Base-by-base conservation (phyloP, 345 rosid genomes). In the Syzygium grande region DNA sequence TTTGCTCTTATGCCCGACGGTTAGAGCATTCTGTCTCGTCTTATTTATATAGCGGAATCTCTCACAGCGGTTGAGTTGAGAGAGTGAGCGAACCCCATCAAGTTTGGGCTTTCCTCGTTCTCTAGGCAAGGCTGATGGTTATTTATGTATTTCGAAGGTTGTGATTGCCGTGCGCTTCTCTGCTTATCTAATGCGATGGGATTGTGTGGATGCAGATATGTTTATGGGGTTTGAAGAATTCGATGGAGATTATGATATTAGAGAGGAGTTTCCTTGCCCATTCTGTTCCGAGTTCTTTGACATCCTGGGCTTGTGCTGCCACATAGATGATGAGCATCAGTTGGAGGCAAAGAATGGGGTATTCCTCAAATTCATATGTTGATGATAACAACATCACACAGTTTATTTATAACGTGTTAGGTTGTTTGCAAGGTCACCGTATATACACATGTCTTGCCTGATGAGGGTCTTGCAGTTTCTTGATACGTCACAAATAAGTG, bases 221-320 rank as follows among this genome's bases (percentile, higher is more conserved):
- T 95, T 92, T 85, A 92, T 94, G 95, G 96, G 95, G 80, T 94
- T 95, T 90, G 99, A 97, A 90, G 99, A 97, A 89, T 87, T 93
- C 16, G 99, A 95, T 87, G 99, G 93, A 84, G 99, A 97, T 90
- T 98, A 95, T 91, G 98, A 97, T 90, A 89, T 94, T 85, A 93
- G 96, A 91, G 99, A 96, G 91, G 99, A 97, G 92, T 97, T 95
- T 90, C 95, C 97, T 49, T 97, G 99, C 91, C 99, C 99, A 46
- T 97, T 97, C 91, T 97, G 99, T 88, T 92, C 98, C 16, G 98
- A 96, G 84, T 94, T 93, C 87, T 97, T 95, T 88, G 99, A 97
- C 90, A 97, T 97, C 49, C 95, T 94, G 53, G 97, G 99, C 88
- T 92, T 96, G 89, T 97, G 99, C 87, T 94, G 97, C 87, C 99